These are phyloP conservation scores for Starmerella lactis-condensi DNA, from an alignment of 805 yeast species.

Conservation along the genomic window DNA sequence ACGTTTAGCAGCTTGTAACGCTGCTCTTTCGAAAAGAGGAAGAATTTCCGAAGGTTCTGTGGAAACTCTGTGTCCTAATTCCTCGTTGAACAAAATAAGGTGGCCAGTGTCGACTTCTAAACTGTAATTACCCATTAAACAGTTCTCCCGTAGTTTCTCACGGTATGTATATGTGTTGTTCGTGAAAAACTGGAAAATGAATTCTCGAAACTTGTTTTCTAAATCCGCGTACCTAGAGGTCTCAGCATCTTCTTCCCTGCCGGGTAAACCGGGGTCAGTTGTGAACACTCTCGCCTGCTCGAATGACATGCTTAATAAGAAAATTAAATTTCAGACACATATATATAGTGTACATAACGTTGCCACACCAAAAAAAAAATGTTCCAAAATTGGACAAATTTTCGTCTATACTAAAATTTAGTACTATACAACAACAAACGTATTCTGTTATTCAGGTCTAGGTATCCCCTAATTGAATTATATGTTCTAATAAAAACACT, in stretches of 20 bases:
- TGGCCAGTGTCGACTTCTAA: constrained; percentile 67
- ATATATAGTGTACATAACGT: too few species aligned
- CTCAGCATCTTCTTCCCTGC: constrained; percentile 32
- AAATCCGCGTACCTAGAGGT: constrained; percentile 22
- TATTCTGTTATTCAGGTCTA: too few species aligned
- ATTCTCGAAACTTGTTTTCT: constrained; percentile 40
- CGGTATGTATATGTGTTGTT: constrained; percentile 63
- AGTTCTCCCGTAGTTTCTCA: constrained; percentile 76
- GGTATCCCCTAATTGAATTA: too few species aligned
- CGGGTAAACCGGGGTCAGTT: constrained; percentile 66
- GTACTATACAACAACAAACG: too few species aligned
- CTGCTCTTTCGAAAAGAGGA: constrained; percentile 56
- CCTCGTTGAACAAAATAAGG: constrained; percentile 73
- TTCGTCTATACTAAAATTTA: too few species aligned
- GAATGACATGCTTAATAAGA: constrained; percentile 26
- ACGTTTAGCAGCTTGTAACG: constrained; percentile 51
- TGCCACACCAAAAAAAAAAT: too few species aligned
- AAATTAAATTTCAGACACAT: too few species aligned
- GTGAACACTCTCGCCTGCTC: constrained; percentile 25
- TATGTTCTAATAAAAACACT: too few species aligned
- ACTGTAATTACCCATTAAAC: constrained; percentile 55
- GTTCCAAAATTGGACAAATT: too few species aligned
- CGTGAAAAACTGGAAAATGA: constrained; percentile 69
- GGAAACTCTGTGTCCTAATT: constrained; percentile 59
- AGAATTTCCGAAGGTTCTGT: constrained; percentile 81